Evolutionary conservation across 768 basidiomycete species (phyloP), one percentile per base, ranked within the genome.

Genomic region (Podaxis sp.): DNA sequence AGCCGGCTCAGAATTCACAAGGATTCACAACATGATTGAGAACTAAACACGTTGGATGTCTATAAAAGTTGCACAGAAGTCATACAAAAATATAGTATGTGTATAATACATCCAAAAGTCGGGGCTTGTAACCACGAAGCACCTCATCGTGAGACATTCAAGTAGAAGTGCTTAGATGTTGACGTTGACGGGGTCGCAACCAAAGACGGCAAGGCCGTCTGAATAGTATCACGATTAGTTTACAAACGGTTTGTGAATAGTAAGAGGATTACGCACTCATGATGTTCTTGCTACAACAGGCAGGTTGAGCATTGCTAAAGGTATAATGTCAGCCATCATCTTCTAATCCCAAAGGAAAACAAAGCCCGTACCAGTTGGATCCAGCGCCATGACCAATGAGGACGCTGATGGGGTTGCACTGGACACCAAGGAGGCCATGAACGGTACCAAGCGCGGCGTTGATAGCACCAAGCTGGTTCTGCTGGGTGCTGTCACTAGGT

Each of bases 281-380:
- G 49, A 52, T 40, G 65, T 68, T 69, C 13, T 61, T n/a, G n/a
- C 51, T 61, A 67, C 71, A 72, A 62, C 71, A 72, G 9, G 66
- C 65, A 15, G 68, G 63, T 43, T 67, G 60, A 7, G 36, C 29
- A 24, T 43, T 57, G 57, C 69, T 66, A 57, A 4, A 55, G 9
- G 24, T 37, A 49, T 19, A 33, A 49, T 61, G 25, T 43, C 11
- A 36, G 24, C 41, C 5, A 19, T 15, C 11, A 36, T 33, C 36
- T 46, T 36, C 3, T 17, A 49, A 24, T 4, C 37, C 4, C 33
- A 12, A 5, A 55, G 33, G 51, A 49, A 22, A 40, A 56, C 22
- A 38, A 9, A 11, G 22, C 4, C 7, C 1, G 17, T n/a, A 67
- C 65, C 62, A 69, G 61, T 63, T 68, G 8, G 61, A 55, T 33